Base-by-base conservation (phyloP, 768 basidiomycete genomes). In the Thelephora ganbajun region DNA sequence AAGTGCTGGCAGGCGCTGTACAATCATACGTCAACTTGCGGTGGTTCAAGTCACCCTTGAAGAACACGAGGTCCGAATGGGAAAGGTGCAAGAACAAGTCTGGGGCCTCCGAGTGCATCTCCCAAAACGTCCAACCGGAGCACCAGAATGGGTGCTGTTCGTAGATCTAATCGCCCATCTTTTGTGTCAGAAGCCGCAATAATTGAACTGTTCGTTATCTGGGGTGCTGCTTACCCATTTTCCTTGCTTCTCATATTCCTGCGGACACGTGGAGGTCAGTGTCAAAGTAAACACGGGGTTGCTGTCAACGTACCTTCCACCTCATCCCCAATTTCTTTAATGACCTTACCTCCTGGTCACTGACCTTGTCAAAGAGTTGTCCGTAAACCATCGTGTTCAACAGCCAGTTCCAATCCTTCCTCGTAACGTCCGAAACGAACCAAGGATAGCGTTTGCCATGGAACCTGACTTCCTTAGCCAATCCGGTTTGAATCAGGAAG, bases 101-200 rank as follows among this genome's bases (percentile, higher is more conserved):
- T 1, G 88, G 89, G 0, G 86, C 86, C 61, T 91, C 87, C 50
- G 71, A 69, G 53, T 80, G 83, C 43, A 89, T 62, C 45, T 89
- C 84, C 87, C 87, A 90, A 69, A 79, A 94, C 35, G 89, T 93
- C 67, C 88, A 93, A 5, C 91, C 92, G 16, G 89, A 87, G 62
- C 88, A 91, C 88, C 88, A 90, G 72, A 88, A 90, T 7, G 87
- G 83, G 56, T 92, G 89, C 57, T 90, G 84, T 63, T 96, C 91
- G 61, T 93, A 94, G 30, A 30, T 30, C 26, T 30, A n/a, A 30
- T 30, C 26, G 26, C 26, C 26, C 26, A 30, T 30, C 26, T 30
- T 9, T 9, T 30, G 26, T 9, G 26, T 30, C 9, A 30, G 26
- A 30, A 30, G 26, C 26, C 26, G n/a, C n/a, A n/a, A n/a, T n/a